Evolutionary conservation across 371 early-diverging fungal species (phyloP), one percentile per base, ranked within the genome.

Genomic region (Umbelopsis sp.): DNA sequence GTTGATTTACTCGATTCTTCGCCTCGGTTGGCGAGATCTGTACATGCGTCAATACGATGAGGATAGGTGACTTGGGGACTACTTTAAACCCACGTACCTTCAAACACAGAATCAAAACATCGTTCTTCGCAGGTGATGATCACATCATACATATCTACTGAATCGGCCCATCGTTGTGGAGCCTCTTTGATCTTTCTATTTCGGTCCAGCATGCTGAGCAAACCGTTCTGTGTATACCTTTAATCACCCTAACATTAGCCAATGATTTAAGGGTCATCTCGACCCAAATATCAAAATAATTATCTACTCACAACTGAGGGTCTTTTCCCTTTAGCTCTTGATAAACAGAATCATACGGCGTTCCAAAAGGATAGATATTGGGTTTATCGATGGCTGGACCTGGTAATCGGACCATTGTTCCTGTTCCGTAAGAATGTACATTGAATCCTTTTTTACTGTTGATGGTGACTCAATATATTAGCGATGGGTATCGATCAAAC

Each of bases 51-150:
- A 44, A 7, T 51, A 45, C 50, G 24, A 20, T 20, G 37, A 25
- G 3, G 22, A 25, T 25, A 20, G 7, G 32, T n/a, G 24, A 52
- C 16, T 66, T 38, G 6, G 44, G 18, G 20, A 50, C 22, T 52
- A 22, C 63, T 3, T 4, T 37, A 16, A 18, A 29, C 46, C 38
- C 16, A 20, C 70, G 64, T 74, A 92, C 93, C 96, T 80, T 99
- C 97, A 52, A 92, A 90, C 0, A 97, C 97, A 0, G 96, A 89
- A 74, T 97, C 96, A 75, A 94, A 99, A 64, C 95, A 95, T 35
- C 97, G 87, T 74, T 98, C 98, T 80, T 99, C 99, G 70, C 99
- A 98, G 4, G 97, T 97, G 57, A 99, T 92, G 41, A 99, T 92
- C 0, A 99, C 91, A 78, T 98, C 98, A 77, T 89, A 97, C n/a